Conservation (phyloP, 2,329 filamentous ascomycete genomes). For the Trichoderma brevicompactum region DNA sequence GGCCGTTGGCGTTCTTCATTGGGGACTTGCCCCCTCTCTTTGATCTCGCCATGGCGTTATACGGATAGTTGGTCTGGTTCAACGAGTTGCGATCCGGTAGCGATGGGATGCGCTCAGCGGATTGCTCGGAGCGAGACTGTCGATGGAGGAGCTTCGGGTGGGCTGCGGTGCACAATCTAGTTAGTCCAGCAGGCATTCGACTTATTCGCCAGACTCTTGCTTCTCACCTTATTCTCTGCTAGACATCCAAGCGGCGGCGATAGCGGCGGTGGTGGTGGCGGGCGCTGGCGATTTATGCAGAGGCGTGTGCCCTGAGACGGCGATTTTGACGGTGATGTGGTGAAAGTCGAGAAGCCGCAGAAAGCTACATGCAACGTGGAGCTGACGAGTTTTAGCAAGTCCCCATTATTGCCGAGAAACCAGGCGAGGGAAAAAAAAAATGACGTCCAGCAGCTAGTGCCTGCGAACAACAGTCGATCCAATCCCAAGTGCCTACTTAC, state of each 20-base stretch:
- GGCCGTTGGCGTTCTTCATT: constrained; percentile 53
- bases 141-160: constrained; percentile 18
- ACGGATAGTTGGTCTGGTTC: not conserved
- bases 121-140: constrained; percentile 20
- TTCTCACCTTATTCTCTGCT: not conserved
- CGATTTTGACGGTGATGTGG: constrained; percentile 7
- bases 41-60: constrained; percentile 42
- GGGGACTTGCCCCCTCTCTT: constrained; percentile 61
- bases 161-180: constrained; percentile 1
- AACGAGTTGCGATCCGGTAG: constrained; percentile 6
- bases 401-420: constrained; percentile 12
- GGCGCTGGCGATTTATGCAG: not conserved
- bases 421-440: not conserved
- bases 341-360: not conserved
- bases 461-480: too few relatives aligned
- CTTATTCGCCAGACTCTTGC: not conserved
- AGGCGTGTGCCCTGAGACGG: not conserved
- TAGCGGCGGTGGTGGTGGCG: not conserved
- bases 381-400: constrained; percentile 20
- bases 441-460: too few relatives aligned
- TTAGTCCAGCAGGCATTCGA: not conserved
- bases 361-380: constrained; percentile 21
- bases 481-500: not conserved
- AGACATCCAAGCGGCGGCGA: constrained; percentile 9
- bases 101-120: constrained; percentile 18